Evolutionary conservation across 495 filamentous ascomycete species (phyloP).

Genomic region (Ramalina intermedia): DNA sequence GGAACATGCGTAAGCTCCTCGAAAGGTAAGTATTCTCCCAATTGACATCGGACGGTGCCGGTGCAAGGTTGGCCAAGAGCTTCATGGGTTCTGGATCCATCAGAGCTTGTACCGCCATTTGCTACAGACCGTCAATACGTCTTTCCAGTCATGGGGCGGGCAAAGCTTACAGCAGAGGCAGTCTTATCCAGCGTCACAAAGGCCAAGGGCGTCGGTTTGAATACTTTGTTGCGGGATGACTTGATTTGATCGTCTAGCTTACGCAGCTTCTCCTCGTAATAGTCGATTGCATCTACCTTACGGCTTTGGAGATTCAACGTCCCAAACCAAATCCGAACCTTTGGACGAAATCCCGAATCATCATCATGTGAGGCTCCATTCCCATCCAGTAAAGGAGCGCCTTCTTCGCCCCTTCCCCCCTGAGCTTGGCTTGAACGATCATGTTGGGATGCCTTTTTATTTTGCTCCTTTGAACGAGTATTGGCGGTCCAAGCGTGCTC

Average conservation of each 20-base stretch:
- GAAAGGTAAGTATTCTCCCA: constrained; percentile 92
- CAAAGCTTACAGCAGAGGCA: constrained; percentile 43
- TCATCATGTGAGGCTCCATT: constrained; percentile 25
- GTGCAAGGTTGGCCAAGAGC: constrained; percentile 72
- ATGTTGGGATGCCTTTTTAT: neutral
- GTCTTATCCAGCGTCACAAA: constrained; percentile 97
- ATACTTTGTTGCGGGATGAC: constrained; percentile 58
- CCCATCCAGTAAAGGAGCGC: constrained; percentile 37
- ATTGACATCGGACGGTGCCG: constrained; percentile 74
- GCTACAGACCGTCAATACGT: constrained; percentile 22
- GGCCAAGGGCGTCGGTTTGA: constrained; percentile 62
- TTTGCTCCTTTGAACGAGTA: constrained; percentile 27
- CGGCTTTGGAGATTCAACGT: constrained; percentile 55
- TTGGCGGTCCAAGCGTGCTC: constrained; percentile 78
- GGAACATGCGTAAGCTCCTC: constrained; percentile 51
- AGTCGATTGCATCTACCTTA: constrained; percentile 80
- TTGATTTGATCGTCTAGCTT: constrained; percentile 65
- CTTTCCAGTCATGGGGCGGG: neutral
- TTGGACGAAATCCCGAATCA: constrained; percentile 44
- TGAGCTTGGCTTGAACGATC: constrained; percentile 1
- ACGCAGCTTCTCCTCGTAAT: constrained; percentile 78
- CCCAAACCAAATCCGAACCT: constrained; percentile 64
- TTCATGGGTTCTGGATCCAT: constrained; percentile 78
- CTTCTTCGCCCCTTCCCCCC: constrained; percentile 25
- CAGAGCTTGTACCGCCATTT: constrained; percentile 89